Base-by-base conservation (phyloP, 179 eudicot genomes). In the Heliamphora pulchella region DNA sequence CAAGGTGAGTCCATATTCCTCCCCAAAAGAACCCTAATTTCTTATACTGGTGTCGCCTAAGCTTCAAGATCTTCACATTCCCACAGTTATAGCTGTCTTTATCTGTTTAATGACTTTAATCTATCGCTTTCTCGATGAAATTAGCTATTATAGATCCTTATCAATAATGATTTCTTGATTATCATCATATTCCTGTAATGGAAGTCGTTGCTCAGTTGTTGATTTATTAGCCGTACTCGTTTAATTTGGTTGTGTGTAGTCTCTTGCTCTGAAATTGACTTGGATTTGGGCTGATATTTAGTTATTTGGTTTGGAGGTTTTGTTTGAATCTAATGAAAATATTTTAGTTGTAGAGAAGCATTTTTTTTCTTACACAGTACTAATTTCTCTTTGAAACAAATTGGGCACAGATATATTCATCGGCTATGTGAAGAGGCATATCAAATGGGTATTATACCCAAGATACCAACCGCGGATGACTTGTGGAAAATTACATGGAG, bases 1-100 rank as follows among this genome's bases (percentile, higher is more conserved):
- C 81, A 82, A 87, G 86, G 91, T 87, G 76, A 80, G 88, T 87
- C 79, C 72, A 74, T 68, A 39, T 66, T 71, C 68, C 31, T 31
- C 43, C 39, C 10, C 15, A 13, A 58, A 57, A 46, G 58, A 77
- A 6, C 82, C 82, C 80, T 62, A 8, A 69, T 13, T 72, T 65
- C 62, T 18, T 10, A 0, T 31, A 14, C 6, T 43, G 6, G 15
- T 13, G n/a, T 1, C 78, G 41, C n/a, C 47, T 53, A 41, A 48
- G 50, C 43, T 55, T 63, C 5, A 11, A 48, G 62, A 61, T 47
- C 71, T 51, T 74, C 20, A 0, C 8, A 15, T 74, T 43, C 74
- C 31, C 10, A 46, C 44, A 63, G 65, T 63, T 46, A 41, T 54
- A 58, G 14, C 13, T 48, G 72, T 73, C 4, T 54, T 2, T 15